These are phyloP conservation scores for Penicillium oxalicum DNA, from an alignment of 2,329 filamentous ascomycete genomes.

Conservation along the genomic window DNA sequence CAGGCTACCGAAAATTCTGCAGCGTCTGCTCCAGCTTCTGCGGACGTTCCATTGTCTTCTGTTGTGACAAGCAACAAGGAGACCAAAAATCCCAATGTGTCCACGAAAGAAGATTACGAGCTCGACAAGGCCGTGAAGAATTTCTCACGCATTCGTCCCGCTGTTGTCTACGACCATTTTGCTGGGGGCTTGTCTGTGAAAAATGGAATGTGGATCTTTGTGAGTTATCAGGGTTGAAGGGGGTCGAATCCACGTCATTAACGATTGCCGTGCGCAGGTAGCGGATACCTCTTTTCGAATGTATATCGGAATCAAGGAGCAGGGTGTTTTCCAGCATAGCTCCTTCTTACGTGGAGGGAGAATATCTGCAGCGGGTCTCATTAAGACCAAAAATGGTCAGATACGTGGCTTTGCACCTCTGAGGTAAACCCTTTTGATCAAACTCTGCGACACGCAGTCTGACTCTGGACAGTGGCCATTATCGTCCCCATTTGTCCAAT, in stretches of 20 bases:
- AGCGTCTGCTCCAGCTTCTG: background rate
- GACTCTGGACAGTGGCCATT: slow-evolving; percentile 63
- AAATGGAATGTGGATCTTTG: slow-evolving; percentile 92
- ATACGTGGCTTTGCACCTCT: slow-evolving; percentile 64
- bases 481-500: slow-evolving; percentile 74
- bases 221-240: slow-evolving; percentile 21
- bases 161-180: slow-evolving; percentile 71
- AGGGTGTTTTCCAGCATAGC: slow-evolving; percentile 83
- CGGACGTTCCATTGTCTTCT: slow-evolving; percentile 18
- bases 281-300: slow-evolving; percentile 70
- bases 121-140: slow-evolving; percentile 56
- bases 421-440: slow-evolving; percentile 19
- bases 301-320: slow-evolving; percentile 85
- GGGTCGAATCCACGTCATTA: background rate
- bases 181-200: slow-evolving; percentile 66
- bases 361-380: slow-evolving; percentile 74
- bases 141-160: slow-evolving; percentile 61
- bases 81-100: slow-evolving; percentile 46
- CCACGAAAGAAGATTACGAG: slow-evolving; percentile 59
- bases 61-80: slow-evolving; percentile 3
- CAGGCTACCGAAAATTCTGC: slow-evolving; percentile 5
- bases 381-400: slow-evolving; percentile 76
- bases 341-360: slow-evolving; percentile 80
- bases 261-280: slow-evolving; percentile 13
- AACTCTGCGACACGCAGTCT: slow-evolving; percentile 2